Conservation (phyloP, 208 protist genomes). For the Trypanosoma conorhini region DNA sequence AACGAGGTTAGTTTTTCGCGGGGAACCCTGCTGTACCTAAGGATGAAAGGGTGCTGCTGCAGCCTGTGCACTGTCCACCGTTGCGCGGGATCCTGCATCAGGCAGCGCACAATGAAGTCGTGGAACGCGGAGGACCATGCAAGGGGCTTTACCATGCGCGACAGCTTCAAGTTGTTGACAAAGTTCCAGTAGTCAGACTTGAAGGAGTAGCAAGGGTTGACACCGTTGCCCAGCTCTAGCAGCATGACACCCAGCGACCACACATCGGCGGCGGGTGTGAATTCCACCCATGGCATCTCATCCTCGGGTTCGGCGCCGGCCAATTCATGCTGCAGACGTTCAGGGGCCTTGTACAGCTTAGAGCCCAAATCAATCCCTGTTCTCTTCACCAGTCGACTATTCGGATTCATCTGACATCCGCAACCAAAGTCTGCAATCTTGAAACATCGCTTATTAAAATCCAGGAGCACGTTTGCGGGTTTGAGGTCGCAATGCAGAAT, state of each 20-base stretch:
- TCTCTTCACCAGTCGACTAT: slow-evolving; percentile 39
- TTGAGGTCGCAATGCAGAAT: slow-evolving; percentile 98
- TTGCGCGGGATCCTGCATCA: slow-evolving; percentile 41
- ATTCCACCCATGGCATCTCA: slow-evolving; percentile 49
- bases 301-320: slow-evolving; percentile 16
- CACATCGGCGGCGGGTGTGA: slow-evolving; percentile 82
- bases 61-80: slow-evolving; percentile 71
- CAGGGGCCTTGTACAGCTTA: slow-evolving; percentile 88
- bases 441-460: slow-evolving; percentile 67
- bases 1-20: slow-evolving; percentile 75
- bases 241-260: slow-evolving; percentile 89
- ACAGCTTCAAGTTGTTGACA: slow-evolving; percentile 58
- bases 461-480: slow-evolving; percentile 95
- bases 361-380: slow-evolving; percentile 69
- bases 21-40: slow-evolving; percentile 55
- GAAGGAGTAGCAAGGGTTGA: slow-evolving; percentile 81
- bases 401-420: slow-evolving; percentile 64
- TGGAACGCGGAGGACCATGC: slow-evolving; percentile 67
- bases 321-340: slow-evolving; percentile 36
- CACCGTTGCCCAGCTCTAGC: slow-evolving; percentile 73
- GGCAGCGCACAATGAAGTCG: slow-evolving; percentile 82
- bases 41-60: slow-evolving; percentile 79
- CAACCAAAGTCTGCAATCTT: slow-evolving; percentile 91
- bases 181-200: slow-evolving; percentile 92
- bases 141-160: slow-evolving; percentile 82